phyloP scores from a whole-genome alignment of 2,329 filamentous ascomycete species.

The Leptographium radiaticola region DNA sequence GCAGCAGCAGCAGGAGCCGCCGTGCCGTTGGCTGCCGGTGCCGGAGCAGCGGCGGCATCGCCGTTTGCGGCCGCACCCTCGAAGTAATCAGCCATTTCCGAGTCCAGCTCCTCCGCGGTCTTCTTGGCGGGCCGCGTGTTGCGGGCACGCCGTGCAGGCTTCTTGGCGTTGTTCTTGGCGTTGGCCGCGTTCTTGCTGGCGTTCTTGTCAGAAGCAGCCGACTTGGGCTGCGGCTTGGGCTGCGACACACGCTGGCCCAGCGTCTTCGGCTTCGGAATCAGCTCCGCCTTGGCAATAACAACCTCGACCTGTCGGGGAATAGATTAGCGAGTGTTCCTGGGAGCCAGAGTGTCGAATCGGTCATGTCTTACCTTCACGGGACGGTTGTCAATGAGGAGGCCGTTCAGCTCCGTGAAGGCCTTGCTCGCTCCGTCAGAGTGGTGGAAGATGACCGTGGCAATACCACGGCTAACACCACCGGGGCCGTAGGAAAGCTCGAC shows the following conservation, averaged over 20 bases:
- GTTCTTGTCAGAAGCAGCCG: slow-evolving; percentile 62
- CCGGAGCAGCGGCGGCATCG: slow-evolving; percentile 31
- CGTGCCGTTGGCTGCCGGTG: slow-evolving; percentile 24
- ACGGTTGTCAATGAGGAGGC: slow-evolving; percentile 75
- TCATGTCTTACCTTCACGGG: slow-evolving; percentile 64
- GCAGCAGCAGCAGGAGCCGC: slow-evolving; percentile 30
- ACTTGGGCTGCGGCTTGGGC: slow-evolving; percentile 66
- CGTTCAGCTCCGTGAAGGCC: slow-evolving; percentile 74
- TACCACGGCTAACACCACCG: slow-evolving; percentile 80
- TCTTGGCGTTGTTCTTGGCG: slow-evolving; percentile 36
- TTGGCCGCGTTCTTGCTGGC: slow-evolving; percentile 29
- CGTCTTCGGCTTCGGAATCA: slow-evolving; percentile 52
- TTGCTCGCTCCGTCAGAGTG: slow-evolving; percentile 71
- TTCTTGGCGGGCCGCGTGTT: slow-evolving; percentile 63
- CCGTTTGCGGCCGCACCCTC: slow-evolving; percentile 32
- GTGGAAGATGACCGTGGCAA: slow-evolving; percentile 77
- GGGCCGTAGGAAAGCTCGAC: slow-evolving; percentile 89
- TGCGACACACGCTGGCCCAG: slow-evolving; percentile 70
- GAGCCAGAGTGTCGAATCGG: too few relatives aligned
- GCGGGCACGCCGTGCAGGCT: slow-evolving; percentile 36
- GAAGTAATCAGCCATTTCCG: slow-evolving; percentile 97
- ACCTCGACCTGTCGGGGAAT: slow-evolving; percentile 60
- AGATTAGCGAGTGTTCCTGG: not conserved
- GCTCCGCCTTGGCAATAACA: slow-evolving; percentile 62
- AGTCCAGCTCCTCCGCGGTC: slow-evolving; percentile 89